These are phyloP conservation scores for Cytospora piceicola DNA, from an alignment of 2,329 filamentous ascomycete genomes.

Conservation along the genomic window DNA sequence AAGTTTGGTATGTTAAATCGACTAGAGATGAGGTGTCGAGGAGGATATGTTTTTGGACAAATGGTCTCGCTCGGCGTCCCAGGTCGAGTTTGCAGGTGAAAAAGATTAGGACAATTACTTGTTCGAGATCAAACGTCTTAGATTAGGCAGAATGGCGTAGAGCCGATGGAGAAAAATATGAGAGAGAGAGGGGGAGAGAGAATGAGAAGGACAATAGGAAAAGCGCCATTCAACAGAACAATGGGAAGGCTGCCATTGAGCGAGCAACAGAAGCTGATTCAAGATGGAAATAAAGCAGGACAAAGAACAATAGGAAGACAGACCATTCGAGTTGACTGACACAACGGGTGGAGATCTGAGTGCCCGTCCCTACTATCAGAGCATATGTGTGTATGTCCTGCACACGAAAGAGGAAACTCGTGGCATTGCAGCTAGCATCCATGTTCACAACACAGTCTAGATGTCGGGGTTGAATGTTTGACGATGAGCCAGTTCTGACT, in stretches of 20 bases:
- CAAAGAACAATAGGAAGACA: slow-evolving; percentile 18
- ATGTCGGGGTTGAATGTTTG: slow-evolving; percentile 23
- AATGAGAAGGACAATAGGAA: slow-evolving; percentile 18
- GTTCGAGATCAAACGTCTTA: neutral
- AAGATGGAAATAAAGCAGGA: slow-evolving; percentile 7
- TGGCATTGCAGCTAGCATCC: neutral
- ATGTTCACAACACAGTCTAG: neutral
- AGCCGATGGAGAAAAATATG: slow-evolving; percentile 11
- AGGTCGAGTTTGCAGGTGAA: neutral
- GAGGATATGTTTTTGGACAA: neutral
- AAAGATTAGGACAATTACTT: neutral
- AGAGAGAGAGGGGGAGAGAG: slow-evolving; percentile 7
- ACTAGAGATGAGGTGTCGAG: neutral
- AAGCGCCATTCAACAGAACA: slow-evolving; percentile 23
- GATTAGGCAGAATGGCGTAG: slow-evolving; percentile 1
- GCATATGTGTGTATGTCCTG: neutral
- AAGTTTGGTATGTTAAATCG: neutral
- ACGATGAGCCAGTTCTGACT: slow-evolving; percentile 23
- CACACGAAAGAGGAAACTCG: neutral
- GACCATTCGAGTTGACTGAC: neutral
- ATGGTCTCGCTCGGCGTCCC: slow-evolving; percentile 5
- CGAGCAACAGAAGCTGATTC: slow-evolving; percentile 12
- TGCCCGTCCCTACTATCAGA: neutral
- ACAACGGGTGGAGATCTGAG: neutral
- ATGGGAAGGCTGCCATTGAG: slow-evolving; percentile 15